Percentiles rank a stretch among this genome's conserved stretches.
Conservation (phyloP, 2,329 filamentous ascomycete genomes). For the Purpureocillium takamizusanense region DNA sequence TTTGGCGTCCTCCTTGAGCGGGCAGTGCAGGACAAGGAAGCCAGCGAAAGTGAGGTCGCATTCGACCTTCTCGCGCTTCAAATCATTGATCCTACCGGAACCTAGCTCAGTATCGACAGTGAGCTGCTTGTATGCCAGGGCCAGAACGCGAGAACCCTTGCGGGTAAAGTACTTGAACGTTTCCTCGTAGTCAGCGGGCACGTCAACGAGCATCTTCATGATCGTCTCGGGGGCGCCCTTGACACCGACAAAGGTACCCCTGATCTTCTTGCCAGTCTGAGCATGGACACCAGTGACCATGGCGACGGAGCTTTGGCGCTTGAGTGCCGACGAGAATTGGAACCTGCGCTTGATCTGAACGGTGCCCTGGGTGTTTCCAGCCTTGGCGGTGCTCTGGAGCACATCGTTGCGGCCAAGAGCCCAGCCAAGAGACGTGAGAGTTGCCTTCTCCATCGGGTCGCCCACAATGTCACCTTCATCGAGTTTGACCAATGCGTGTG, state of each 20-base stretch:
- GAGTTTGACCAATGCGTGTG: constrained; percentile 89
- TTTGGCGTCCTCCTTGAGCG: constrained; percentile 92
- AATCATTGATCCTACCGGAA: constrained; percentile 77
- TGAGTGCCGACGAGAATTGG: constrained; percentile 94
- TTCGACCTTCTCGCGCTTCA: constrained; percentile 90
- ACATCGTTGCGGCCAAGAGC: constrained; percentile 82
- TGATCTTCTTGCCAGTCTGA: constrained; percentile 65
- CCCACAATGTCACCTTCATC: constrained; percentile 96
- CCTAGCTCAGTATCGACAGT: constrained; percentile 74
- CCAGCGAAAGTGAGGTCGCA: constrained; percentile 79
- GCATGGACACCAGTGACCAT: constrained; percentile 66
- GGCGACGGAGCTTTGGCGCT: constrained; percentile 91
- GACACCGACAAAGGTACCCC: constrained; percentile 85
- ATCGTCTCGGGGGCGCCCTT: constrained; percentile 98
- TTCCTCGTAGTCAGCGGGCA: constrained; percentile 87
- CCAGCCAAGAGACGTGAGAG: constrained; percentile 83
- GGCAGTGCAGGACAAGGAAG: constrained; percentile 91
- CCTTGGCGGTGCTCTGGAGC: constrained; percentile 51
- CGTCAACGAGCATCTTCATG: constrained; percentile 76
- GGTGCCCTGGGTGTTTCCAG: constrained; percentile 43
- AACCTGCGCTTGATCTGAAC: constrained; percentile 96
- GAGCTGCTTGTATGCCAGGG: constrained; percentile 88
- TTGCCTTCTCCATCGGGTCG: constrained; percentile 98
- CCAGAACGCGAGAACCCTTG: constrained; percentile 88
- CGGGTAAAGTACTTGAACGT: constrained; percentile 98